These are phyloP conservation scores for Macadamia tetraphylla DNA, from an alignment of 164 flowering plant genomes.

Conservation along the genomic window DNA sequence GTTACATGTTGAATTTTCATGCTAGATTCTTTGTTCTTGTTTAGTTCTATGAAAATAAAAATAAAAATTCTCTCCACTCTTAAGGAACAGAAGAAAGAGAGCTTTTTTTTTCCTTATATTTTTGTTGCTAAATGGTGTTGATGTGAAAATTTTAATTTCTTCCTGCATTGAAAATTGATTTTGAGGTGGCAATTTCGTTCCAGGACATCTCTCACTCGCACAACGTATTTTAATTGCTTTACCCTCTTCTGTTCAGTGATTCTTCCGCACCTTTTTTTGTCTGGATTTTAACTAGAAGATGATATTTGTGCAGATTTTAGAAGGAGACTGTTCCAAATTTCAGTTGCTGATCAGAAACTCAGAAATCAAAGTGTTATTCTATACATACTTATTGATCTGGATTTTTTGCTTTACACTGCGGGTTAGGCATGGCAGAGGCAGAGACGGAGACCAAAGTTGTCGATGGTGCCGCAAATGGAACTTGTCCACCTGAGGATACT, in stretches of 20 bases:
- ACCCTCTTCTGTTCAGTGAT: too few relatives aligned
- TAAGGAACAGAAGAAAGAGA: too few relatives aligned
- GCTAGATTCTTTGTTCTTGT: not conserved
- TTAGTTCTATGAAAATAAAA: not conserved
- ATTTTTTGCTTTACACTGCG: not conserved
- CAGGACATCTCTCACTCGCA: not conserved
- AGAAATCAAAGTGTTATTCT: not conserved
- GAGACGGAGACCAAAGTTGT: conserved; percentile 14
- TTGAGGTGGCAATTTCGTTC: not conserved
- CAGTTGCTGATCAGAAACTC: too few relatives aligned
- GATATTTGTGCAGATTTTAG: not conserved
- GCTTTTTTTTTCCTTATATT: not conserved
- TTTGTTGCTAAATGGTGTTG: not conserved
- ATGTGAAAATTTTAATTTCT: not conserved
- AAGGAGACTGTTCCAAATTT: not conserved
- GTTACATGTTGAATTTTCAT: too few relatives aligned
- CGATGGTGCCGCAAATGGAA: conserved; percentile 7
- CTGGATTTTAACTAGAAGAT: not conserved
- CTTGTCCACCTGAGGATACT: conserved; percentile 5
- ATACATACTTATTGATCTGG: not conserved
- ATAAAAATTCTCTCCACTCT: too few relatives aligned
- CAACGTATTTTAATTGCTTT: not conserved
- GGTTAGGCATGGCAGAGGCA: conserved; percentile 14
- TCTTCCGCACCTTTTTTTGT: too few relatives aligned
- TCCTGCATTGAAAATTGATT: not conserved